Percentiles rank a stretch among this genome's conserved stretches.
These are phyloP conservation scores for Lobosporangium transversale DNA, from an alignment of 192 early-diverging fungal genomes.

Conservation along the genomic window DNA sequence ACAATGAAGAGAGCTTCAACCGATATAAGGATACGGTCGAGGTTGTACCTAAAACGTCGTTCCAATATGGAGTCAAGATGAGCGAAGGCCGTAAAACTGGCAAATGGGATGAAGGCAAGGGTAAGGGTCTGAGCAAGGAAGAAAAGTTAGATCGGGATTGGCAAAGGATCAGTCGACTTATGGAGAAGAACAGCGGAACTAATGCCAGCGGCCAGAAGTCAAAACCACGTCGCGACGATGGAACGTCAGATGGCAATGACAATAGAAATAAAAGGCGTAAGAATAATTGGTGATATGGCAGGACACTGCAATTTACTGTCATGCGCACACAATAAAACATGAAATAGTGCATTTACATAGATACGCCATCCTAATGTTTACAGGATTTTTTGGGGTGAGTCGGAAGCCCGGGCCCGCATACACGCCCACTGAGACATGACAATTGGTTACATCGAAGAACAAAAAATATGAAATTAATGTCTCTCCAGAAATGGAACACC, in stretches of 20 bases:
- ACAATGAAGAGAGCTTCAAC: constrained; percentile 79
- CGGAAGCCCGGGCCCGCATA: too few species aligned
- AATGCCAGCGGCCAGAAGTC: constrained; percentile 21
- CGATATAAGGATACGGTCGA: constrained; percentile 78
- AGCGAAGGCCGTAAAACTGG: constrained; percentile 70
- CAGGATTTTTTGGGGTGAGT: too few species aligned
- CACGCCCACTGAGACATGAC: too few species aligned
- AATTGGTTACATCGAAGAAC: too few species aligned
- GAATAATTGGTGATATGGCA: constrained; percentile 21
- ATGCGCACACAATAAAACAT: background rate
- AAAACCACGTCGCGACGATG: constrained; percentile 21
- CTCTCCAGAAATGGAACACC: constrained; percentile 3
- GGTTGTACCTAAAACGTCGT: constrained; percentile 78
- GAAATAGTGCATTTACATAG: too few species aligned
- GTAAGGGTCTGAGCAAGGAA: constrained; percentile 31
- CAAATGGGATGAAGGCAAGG: constrained; percentile 49
- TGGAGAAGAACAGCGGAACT: constrained; percentile 44
- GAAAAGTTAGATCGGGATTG: constrained; percentile 49
- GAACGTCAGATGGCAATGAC: constrained; percentile 6
- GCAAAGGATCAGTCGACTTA: constrained; percentile 37
- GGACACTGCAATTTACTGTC: background rate
- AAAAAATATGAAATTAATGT: background rate
- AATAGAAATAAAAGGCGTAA: constrained; percentile 39
- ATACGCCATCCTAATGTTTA: too few species aligned
- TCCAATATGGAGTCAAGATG: constrained; percentile 80